Base-by-base conservation (phyloP, 768 basidiomycete species). In the Leccinum imitatum region DNA sequence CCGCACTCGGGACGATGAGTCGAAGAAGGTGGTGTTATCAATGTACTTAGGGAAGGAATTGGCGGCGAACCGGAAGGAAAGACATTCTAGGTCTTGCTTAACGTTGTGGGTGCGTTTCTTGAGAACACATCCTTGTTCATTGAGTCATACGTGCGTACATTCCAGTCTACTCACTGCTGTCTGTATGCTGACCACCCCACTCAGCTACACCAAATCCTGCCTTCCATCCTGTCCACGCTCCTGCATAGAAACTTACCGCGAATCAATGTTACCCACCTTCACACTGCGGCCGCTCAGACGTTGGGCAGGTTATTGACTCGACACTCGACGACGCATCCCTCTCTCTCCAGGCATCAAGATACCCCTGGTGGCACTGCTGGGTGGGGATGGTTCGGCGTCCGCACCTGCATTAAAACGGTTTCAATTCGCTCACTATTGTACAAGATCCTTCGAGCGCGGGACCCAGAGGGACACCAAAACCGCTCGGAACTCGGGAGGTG, bases 201-300 rank as follows among this genome's bases (percentile, higher is more conserved):
- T 37, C 64, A 98, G 95, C 82, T 98, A 5, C 97, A 98, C 69
- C 96, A 98, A 88, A 82, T 98, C 15, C 84, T 98, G 1, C 95
- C 95, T 2, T 89, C 95, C 0, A 84, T 98, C 54, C 84, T 98
- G 33, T 97, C 96, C 7, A 89, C 89, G 58, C 84, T 99, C 51
- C 81, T 99, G 7, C 92, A 96, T 62, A 90, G 92, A 1, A 83
- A 89, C 17, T 84, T 98, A 4, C 93, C 93, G 0, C 80, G 83
- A 37, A 78, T 83, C 7, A 82, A 90, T 58, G 82, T 89, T 15
- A 86, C 67, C 86, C 81, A 86, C 46, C 80, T 97, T 35, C 90
- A 95, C 39, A 89, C 85, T 3, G 81, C 85, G 5, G 91, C 96
- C 4, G 84, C 94, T 2, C 88, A 93, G 62, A 92, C 92, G 0